phyloP scores from a whole-genome alignment of 306 rosid genomes.

The Malus asiatica region DNA sequence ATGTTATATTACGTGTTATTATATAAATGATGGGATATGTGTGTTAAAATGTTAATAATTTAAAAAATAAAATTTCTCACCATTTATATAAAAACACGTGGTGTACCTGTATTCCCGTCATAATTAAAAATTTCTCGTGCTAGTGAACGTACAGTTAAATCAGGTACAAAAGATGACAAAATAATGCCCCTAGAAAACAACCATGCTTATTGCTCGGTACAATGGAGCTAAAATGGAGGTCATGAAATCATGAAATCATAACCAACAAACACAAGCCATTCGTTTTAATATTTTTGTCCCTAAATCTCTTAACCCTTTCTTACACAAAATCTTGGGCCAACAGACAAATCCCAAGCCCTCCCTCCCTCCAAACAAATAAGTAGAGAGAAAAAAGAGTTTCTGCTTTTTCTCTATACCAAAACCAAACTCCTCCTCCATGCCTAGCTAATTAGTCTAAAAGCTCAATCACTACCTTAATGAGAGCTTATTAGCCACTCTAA shows the following conservation, averaged over 20 bases:
- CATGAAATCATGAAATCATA: slow-evolving; percentile 24
- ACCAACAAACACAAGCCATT: slow-evolving; percentile 29
- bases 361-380: slow-evolving; percentile 31
- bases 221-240: slow-evolving; percentile 26
- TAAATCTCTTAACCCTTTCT: slow-evolving; percentile 1
- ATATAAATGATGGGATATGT: no score
- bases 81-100: no score
- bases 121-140: no score
- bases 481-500: background rate
- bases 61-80: no score
- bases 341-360: slow-evolving; percentile 2
- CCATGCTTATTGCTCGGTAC: slow-evolving; percentile 17
- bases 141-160: slow-evolving; percentile 23
- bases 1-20: no score
- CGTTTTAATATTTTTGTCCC: slow-evolving; percentile 25
- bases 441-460: background rate
- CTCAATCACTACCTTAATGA: slow-evolving; percentile 4
- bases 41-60: no score
- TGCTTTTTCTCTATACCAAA: slow-evolving; percentile 35
- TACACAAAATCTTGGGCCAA: slow-evolving; percentile 1
- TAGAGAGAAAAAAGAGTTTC: slow-evolving; percentile 27
- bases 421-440: background rate
- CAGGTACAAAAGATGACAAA: slow-evolving; percentile 32
- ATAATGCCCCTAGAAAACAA: slow-evolving; percentile 39
- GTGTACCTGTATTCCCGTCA: no score